phyloP scores from a whole-genome alignment of 1,139 yeast species.

The Debaryomycetaceae sp. region DNA sequence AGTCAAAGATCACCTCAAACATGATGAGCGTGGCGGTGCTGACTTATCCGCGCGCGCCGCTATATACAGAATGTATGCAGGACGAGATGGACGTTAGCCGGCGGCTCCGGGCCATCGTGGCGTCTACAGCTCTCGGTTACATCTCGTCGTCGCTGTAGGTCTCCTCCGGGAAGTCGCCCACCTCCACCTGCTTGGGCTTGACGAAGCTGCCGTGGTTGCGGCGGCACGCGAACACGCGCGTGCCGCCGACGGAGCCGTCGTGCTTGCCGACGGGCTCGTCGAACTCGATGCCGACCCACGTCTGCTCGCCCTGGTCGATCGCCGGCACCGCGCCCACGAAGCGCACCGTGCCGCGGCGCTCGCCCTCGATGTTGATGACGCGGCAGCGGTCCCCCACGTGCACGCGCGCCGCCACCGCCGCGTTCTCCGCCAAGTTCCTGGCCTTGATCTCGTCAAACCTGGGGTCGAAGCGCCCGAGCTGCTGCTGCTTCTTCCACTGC shows the following conservation, averaged over 20 bases:
- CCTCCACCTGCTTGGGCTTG: conserved; percentile 44
- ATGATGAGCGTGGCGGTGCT: too few species aligned
- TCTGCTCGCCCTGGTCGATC: conserved; percentile 41
- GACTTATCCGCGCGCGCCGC: too few species aligned
- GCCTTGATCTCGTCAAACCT: conserved; percentile 26
- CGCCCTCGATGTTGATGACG: conserved; percentile 41
- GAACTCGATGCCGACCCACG: conserved; percentile 48
- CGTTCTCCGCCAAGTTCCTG: conserved; percentile 15
- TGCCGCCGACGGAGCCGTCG: conserved; percentile 35
- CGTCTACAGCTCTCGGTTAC: conserved; percentile 3
- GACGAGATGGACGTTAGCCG: too few species aligned
- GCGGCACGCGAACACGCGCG: conserved; percentile 30
- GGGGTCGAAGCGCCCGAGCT: conserved; percentile 73
- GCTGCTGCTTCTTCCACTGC: conserved; percentile 66
- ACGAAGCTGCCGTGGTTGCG: conserved; percentile 48
- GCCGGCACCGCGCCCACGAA: conserved; percentile 66
- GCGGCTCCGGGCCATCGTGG: neutral
- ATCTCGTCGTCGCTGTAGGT: conserved; percentile 35
- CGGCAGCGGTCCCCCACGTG: conserved; percentile 38
- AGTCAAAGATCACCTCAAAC: conserved; percentile 35
- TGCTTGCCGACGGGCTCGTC: conserved; percentile 49
- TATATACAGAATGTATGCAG: too few species aligned
- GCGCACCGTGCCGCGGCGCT: conserved; percentile 63
- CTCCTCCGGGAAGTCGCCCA: conserved; percentile 50
- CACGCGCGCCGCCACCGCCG: conserved; percentile 15